Evolutionary conservation across 306 rosid genomes (phyloP).

Genomic region (Vigna trinervia): DNA sequence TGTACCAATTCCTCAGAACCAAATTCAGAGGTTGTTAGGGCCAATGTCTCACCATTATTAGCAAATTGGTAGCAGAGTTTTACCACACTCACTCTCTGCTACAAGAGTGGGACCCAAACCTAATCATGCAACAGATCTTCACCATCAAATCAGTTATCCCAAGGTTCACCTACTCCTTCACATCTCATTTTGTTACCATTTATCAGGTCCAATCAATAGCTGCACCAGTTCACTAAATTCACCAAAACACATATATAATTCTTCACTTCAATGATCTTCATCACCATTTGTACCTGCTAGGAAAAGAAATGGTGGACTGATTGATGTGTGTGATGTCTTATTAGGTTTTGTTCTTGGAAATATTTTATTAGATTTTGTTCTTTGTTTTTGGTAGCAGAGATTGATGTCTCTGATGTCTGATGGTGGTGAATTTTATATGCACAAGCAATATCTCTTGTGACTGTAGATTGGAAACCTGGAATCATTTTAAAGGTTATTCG

Average conservation of each 20-base stretch:
- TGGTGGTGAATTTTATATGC: neutral
- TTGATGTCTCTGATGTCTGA: neutral
- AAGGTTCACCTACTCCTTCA: conserved; percentile 54
- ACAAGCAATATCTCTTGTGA: neutral
- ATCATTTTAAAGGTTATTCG: neutral
- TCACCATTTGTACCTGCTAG: conserved; percentile 45
- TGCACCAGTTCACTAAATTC: conserved; percentile 9
- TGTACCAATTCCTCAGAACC: neutral
- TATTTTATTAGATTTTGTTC: neutral
- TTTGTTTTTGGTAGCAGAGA: neutral
- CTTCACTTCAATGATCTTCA: conserved; percentile 10
- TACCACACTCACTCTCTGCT: conserved; percentile 28
- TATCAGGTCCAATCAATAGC: conserved; percentile 43
- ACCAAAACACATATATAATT: neutral
- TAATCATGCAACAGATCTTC: conserved; percentile 21
- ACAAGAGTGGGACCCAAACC: conserved; percentile 32
- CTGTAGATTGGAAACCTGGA: neutral
- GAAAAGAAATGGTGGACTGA: conserved; percentile 38
- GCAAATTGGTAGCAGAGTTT: conserved; percentile 39
- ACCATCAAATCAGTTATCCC: conserved; percentile 55
- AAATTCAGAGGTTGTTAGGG: conserved; percentile 8
- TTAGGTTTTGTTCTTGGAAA: neutral
- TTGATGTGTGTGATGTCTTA: conserved; percentile 27
- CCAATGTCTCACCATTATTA: conserved; percentile 43
- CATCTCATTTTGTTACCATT: conserved; percentile 40